Percentiles rank a stretch among this genome's conserved stretches.
phyloP scores from a whole-genome alignment of 805 yeast genomes.

The Yarrowia sp. region DNA sequence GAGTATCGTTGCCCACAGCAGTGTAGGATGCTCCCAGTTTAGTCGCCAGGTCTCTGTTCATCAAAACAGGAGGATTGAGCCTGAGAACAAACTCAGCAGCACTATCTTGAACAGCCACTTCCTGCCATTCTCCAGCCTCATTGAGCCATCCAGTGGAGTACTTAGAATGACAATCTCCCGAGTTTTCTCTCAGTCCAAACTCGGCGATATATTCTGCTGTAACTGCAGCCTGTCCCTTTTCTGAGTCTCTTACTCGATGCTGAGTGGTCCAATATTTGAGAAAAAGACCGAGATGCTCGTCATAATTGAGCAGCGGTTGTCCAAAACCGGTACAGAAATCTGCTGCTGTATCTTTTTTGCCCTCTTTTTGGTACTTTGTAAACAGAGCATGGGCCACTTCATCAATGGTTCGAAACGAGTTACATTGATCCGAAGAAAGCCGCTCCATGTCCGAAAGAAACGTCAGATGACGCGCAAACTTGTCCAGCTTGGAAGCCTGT shows the following conservation, averaged over 20 bases:
- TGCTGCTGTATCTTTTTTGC: conserved; percentile 9
- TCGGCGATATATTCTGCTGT: background rate
- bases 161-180: conserved; percentile 4
- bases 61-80: conserved; percentile 39
- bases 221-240: background rate
- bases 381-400: conserved; percentile 35
- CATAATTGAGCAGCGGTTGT: conserved; percentile 35
- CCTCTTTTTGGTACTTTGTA: conserved; percentile 12
- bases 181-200: conserved; percentile 17
- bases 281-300: conserved; percentile 36
- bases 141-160: conserved; percentile 32
- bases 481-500: conserved; percentile 36
- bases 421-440: conserved; percentile 37
- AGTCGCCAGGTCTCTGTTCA: conserved; percentile 30
- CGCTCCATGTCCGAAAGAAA: conserved; percentile 39
- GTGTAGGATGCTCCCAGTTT: conserved; percentile 24
- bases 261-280: conserved; percentile 35
- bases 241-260: conserved; percentile 26
- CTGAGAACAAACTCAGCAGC: conserved; percentile 36
- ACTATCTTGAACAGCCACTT: conserved; percentile 25
- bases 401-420: conserved; percentile 39
- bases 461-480: conserved; percentile 36
- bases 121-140: background rate
- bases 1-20: background rate
- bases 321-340: conserved; percentile 32